Conservation (phyloP, 169 alveolate genomes). For the Eimeria brunetti region DNA sequence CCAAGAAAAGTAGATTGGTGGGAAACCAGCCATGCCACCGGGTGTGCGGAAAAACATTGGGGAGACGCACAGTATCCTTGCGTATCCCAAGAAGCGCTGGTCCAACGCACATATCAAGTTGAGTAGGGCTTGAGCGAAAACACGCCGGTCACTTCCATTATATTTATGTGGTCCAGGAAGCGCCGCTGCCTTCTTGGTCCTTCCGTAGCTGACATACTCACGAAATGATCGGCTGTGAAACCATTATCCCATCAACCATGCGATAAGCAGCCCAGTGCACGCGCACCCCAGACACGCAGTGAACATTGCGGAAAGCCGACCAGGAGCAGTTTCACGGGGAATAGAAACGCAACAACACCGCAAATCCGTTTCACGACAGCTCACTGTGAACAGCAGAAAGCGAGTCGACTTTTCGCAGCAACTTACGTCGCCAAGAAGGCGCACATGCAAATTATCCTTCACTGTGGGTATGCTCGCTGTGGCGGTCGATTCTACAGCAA, state of each 20-base stretch:
- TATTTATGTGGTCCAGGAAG: not conserved
- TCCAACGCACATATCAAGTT: too few relatives aligned
- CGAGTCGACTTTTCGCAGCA: not conserved
- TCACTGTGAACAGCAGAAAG: not conserved
- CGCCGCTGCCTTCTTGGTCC: not conserved
- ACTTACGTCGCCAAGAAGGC: not conserved
- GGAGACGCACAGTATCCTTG: too few relatives aligned
- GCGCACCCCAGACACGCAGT: not conserved
- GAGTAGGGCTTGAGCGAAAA: too few relatives aligned
- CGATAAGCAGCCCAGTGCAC: not conserved
- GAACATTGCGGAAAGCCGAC: not conserved
- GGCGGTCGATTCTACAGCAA: too few relatives aligned
- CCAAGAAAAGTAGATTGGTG: too few relatives aligned
- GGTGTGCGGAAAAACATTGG: too few relatives aligned
- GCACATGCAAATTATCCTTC: not conserved
- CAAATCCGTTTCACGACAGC: not conserved
- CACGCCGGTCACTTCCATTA: too few relatives aligned
- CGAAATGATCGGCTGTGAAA: not conserved
- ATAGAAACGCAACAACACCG: not conserved
- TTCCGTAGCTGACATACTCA: not conserved
- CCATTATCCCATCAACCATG: not conserved
- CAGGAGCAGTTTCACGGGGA: not conserved
- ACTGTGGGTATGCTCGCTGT: too few relatives aligned
- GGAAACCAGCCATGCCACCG: too few relatives aligned
- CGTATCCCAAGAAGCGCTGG: too few relatives aligned